These are phyloP conservation scores for Cryphonectria japonica DNA, from an alignment of 2,329 filamentous ascomycete genomes.

Conservation along the genomic window DNA sequence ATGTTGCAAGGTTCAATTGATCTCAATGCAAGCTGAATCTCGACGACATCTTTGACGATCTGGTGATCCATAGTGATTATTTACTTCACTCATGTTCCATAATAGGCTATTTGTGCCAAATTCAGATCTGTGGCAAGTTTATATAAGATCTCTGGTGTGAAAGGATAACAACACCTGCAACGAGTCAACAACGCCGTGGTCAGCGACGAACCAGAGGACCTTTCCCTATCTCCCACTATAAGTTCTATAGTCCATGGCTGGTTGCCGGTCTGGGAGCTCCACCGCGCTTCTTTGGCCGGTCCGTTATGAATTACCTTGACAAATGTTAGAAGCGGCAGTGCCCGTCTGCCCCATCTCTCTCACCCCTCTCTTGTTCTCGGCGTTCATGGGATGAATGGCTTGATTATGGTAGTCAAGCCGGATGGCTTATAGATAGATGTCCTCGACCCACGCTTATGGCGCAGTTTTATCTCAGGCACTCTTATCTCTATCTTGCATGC, in stretches of 20 bases:
- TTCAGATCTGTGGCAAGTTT: background rate
- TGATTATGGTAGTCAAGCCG: background rate
- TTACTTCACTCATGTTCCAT: background rate
- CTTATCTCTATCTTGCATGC: constrained; percentile 26
- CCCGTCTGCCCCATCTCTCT: background rate
- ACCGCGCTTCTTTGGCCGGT: constrained; percentile 20
- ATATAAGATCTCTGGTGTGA: background rate
- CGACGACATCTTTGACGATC: background rate
- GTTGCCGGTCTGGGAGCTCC: constrained; percentile 8
- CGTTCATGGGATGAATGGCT: background rate
- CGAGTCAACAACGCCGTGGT: background rate
- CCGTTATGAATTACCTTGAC: constrained; percentile 27
- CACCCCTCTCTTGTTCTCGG: background rate
- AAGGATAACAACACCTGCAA: background rate
- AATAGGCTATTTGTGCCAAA: no score
- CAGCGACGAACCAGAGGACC: background rate
- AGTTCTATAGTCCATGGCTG: background rate
- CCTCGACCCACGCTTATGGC: background rate
- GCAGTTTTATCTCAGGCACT: background rate
- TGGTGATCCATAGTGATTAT: background rate
- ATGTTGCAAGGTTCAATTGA: background rate
- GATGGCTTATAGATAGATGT: background rate
- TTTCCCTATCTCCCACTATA: background rate
- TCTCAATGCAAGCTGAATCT: background rate
- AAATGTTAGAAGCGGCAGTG: constrained; percentile 13